Evolutionary conservation across 345 rosid genomes (phyloP), one percentile per base, ranked within the genome.

Genomic region (Trapa bicornis): DNA sequence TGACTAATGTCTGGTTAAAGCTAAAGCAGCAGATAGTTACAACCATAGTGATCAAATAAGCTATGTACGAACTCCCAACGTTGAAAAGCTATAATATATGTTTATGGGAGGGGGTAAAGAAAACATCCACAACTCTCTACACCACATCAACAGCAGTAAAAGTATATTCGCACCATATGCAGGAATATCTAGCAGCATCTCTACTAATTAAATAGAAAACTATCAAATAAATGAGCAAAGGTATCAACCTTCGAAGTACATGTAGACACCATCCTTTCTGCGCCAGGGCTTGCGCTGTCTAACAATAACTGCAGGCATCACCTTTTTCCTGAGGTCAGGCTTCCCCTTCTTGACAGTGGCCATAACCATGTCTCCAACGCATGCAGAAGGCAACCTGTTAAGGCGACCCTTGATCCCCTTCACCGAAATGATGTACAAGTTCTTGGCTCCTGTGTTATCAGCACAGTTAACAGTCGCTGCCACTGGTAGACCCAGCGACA

Each of bases 241-340:
- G 36, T 7, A 45, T 45, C 6, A 13, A 92, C 97, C 98, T 90
- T 93, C 97, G 17, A 93, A 90, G 80, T 93, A 90, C 98, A 93
- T 93, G 87, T 43, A 90, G 53, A 93, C 98, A 39, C 98, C 97
- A 60, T 89, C 98, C 97, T 89, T 92, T 89, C 98, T 75, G 81
- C 96, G 96, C 96, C 96, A 92, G 0, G 98, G 96, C 70, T 92
- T 92, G 68, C 98, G 87, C 78, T 92, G 98, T 70, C 98, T 80
- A 38, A 89, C 97, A 29, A 92, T 89, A 57, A 92, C 98, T 0
- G 98, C 98, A 0, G 98, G 98, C 79, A 92, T 81, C 57, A 92
- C 98, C 87, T 92, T 90, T 77, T 92, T 88, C 70, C 98, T 75
- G 37, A 92, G 91, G 77, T 89, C 97, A 0, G 98, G 98, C 72